phyloP scores from a whole-genome alignment of 1,284 basidiomycete species.

The Marasmius fiardii region DNA sequence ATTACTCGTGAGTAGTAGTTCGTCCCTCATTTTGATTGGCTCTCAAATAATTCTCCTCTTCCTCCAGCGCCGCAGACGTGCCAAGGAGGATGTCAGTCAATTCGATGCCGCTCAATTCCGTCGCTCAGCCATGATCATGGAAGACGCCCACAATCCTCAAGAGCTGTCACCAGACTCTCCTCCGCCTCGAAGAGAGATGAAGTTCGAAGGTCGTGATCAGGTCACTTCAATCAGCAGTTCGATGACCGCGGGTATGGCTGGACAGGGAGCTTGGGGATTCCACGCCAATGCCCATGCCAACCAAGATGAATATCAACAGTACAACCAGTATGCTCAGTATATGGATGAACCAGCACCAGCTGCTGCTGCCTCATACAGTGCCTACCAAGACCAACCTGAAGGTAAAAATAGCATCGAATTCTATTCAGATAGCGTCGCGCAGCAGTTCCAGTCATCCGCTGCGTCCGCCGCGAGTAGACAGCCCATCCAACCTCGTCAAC shows the following conservation, averaged over 20 bases:
- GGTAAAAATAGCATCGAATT: background rate
- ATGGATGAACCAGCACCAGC: background rate
- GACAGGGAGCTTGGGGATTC: slow-evolving; percentile 4
- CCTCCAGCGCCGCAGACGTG: slow-evolving; percentile 13
- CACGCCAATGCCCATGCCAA: background rate
- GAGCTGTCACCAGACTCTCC: background rate
- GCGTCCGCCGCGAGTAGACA: background rate
- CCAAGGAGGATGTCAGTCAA: slow-evolving; percentile 7
- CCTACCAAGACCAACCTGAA: slow-evolving; percentile 3
- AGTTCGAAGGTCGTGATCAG: background rate
- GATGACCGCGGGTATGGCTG: slow-evolving; percentile 5
- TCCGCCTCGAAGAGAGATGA: background rate
- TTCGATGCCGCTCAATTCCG: slow-evolving; percentile 18
- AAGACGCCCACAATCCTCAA: slow-evolving; percentile 5
- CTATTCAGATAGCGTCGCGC: background rate
- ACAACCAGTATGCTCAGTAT: background rate
- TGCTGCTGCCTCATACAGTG: too few relatives aligned
- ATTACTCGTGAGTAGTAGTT: slow-evolving; percentile 11
- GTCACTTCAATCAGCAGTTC: background rate
- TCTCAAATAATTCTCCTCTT: background rate
- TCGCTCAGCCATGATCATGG: slow-evolving; percentile 17
- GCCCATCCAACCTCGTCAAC: slow-evolving; percentile 2
- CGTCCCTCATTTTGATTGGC: background rate
- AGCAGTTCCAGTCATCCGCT: background rate
- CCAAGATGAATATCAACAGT: background rate